Percentiles rank a stretch among this genome's conserved stretches.
phyloP scores from a whole-genome alignment of 805 yeast genomes.

The Candida nitratophila region DNA sequence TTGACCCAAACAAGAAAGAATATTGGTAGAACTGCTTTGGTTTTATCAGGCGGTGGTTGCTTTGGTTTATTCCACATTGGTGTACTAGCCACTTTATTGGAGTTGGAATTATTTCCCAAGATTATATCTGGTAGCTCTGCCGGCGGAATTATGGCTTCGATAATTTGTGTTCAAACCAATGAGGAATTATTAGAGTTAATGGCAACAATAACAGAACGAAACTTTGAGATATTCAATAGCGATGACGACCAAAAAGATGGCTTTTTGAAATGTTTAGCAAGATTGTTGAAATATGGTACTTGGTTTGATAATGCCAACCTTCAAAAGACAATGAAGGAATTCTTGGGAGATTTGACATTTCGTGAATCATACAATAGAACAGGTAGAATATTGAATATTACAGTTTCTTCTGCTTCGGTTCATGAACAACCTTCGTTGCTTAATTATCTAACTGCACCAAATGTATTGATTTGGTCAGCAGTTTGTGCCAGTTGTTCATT shows the following conservation, averaged over 20 bases:
- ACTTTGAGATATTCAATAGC: conserved; percentile 42
- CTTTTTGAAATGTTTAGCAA: conserved; percentile 42
- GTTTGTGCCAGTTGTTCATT: conserved; percentile 92
- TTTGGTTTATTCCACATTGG: conserved; percentile 93
- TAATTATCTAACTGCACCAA: conserved; percentile 74
- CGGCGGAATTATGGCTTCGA: conserved; percentile 90
- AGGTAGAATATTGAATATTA: conserved; percentile 85
- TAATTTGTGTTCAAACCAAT: conserved; percentile 72
- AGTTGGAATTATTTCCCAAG: conserved; percentile 70
- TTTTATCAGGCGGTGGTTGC: conserved; percentile 94
- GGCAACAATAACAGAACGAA: conserved; percentile 50
- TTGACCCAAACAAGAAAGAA: conserved; percentile 83
- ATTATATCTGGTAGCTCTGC: conserved; percentile 93
- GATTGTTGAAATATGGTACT: conserved; percentile 78
- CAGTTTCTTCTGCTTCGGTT: conserved; percentile 85
- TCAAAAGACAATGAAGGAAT: conserved; percentile 62
- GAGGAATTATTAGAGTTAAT: conserved; percentile 60
- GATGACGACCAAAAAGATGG: conserved; percentile 44
- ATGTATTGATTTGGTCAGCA: conserved; percentile 80
- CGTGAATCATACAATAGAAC: conserved; percentile 93
- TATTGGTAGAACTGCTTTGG: conserved; percentile 89
- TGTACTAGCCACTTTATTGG: conserved; percentile 72
- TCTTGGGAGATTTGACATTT: conserved; percentile 87
- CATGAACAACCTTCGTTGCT: conserved; percentile 87
- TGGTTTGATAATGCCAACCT: conserved; percentile 77